Evolutionary conservation across 2,329 filamentous ascomycete species (phyloP), one percentile per base, ranked within the genome.

Genomic region (Ophiostoma sp.): DNA sequence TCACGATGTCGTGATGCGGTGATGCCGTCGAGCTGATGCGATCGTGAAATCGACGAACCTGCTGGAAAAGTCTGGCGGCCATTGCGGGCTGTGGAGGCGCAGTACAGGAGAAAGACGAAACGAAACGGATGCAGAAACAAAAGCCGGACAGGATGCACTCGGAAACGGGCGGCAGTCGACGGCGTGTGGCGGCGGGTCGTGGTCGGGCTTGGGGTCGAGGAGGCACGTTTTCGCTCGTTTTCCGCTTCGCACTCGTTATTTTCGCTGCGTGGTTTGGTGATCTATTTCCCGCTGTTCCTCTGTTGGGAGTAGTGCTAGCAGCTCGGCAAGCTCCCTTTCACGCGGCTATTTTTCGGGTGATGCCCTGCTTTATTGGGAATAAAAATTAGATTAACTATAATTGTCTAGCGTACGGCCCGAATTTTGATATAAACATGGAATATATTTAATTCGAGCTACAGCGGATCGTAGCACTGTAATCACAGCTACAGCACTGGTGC

Each of bases 11-110:
- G 44, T 14, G 38, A 66, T 36, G 49, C 27, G 5, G n/a, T 27
- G 55, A 18, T n/a, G 47, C 6, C 47, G 42, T 44, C 42, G 27
- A 27, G 27, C 1, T 27, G 47, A 60, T 60, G n/a, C 36, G 41
- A 41, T 5, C 27, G 66, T 55, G 66, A 27, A 27, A 27, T 27
- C 27, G 27, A 69, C 79, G 76, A 75, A 87, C 84, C 81, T 80
- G 81, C 78, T 81, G 82, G 75, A 86, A 78, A 77, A 86, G 79
- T 85, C 84, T 83, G 75, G 84, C 81, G 79, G 84, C 84, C 84
- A 87, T 87, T 77, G 77, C 82, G 65, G 52, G 9, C 27, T 40
- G 40, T 65, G 49, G 2, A 63, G 60, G 47, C n/a, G 11, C 45
- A 36, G 40, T 6, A 36, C 14, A 36, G 2, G 2, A 47, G 40